Evolutionary conservation across 805 yeast genomes (phyloP), one percentile per base, ranked within the genome.

Genomic region (Teunomyces funiuensis): DNA sequence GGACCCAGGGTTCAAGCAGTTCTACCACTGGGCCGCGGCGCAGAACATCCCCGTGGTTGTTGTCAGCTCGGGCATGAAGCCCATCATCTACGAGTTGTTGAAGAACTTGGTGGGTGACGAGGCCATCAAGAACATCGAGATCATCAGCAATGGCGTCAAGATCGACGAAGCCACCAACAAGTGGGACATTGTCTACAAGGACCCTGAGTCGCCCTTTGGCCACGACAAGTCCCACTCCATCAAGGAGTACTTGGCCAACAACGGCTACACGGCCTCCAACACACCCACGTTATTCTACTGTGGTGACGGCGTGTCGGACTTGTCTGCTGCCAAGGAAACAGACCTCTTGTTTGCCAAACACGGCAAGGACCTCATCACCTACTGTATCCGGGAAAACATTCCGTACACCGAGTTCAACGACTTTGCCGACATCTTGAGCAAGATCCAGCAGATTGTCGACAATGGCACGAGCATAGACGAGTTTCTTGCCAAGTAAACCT

Each of bases 291-390:
- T 88, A 53, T 88, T 91, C 61, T 93, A 93, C 71, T 87, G 96
- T 57, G 99, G 99, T 44, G 99, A 93, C 62, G 99, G 99, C 49
- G 97, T 93, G 23, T 83, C 95, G 34, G 99, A 93, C 63, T 72
- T 93, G 52, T 80, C 88, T 43, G 99, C 99, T 17, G 97, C 98
- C 17, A 83, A 85, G 58, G 97, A 93, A 64, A 89, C 99, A 29
- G 91, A 93, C 63, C 72, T 91, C 52, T 69, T 93, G 50, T 93
- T 91, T 65, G 99, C 99, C 34, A 91, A 89, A 69, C 80, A 80
- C 50, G 99, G 97, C 37, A 81, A 85, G 55, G 98, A 93, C 60
- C 76, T 93, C 53, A 84, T 91, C 52, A 83, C 82, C 28, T 91
- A 81, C 69, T 93, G 98, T 68, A 76, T 75, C 51, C 71, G 82